A percentile compares a stretch with the other conserved stretches of the same genome.
These are phyloP conservation scores for Eucalyptus marginata DNA, from an alignment of 345 rosid species.

Conservation along the genomic window DNA sequence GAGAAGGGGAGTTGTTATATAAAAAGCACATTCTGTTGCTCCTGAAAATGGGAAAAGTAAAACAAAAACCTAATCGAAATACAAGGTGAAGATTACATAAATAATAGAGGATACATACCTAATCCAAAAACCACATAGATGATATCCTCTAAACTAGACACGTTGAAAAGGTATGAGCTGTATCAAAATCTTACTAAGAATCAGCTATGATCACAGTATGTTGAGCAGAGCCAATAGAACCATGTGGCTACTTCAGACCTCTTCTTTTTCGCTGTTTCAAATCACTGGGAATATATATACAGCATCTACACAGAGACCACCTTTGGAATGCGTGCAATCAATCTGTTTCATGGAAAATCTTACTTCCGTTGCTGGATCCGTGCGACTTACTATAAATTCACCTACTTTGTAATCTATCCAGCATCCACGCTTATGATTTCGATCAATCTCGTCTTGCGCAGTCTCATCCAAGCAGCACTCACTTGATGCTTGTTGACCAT, in stretches of 20 bases:
- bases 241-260: conserved; percentile 21
- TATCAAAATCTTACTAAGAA: conserved; percentile 7
- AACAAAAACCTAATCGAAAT: conserved; percentile 23
- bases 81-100: conserved; percentile 14
- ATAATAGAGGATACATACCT: conserved; percentile 18
- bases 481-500: conserved; percentile 53
- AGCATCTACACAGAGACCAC: conserved; percentile 88
- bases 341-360: conserved; percentile 90
- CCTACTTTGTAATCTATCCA: conserved; percentile 86
- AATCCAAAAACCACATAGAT: conserved; percentile 16
- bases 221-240: not conserved
- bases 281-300: conserved; percentile 74
- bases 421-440: conserved; percentile 74
- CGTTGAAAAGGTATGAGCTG: conserved; percentile 23
- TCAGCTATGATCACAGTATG: not conserved
- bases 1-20: not conserved
- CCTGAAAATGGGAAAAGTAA: not conserved
- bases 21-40: not conserved
- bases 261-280: conserved; percentile 39
- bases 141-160: conserved; percentile 15
- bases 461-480: conserved; percentile 50
- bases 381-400: conserved; percentile 48
- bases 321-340: conserved; percentile 92
- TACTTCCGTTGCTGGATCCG: conserved; percentile 57
- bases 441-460: conserved; percentile 30